Evolutionary conservation across 768 basidiomycete genomes (phyloP).

Genomic region (Phanerochaete sordida): DNA sequence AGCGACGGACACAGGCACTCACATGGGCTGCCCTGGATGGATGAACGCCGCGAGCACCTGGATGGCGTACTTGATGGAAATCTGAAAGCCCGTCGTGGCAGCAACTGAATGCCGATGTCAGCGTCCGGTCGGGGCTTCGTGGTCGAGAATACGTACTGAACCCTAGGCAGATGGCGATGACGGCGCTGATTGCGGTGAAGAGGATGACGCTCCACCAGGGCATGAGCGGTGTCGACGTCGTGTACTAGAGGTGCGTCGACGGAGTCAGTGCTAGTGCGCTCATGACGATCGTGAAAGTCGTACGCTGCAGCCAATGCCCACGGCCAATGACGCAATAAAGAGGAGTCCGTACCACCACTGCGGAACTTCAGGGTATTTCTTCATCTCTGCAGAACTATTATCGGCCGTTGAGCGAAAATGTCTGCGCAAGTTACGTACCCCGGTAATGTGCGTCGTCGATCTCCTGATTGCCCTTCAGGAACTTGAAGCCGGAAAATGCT

Average conservation of each 20-base stretch:
- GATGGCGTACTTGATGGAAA: conserved; percentile 47
- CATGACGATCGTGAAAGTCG: no score
- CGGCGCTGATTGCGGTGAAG: conserved; percentile 41
- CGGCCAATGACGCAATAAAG: conserved; percentile 41
- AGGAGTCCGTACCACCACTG: conserved; percentile 47
- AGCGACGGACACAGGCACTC: conserved; percentile 10
- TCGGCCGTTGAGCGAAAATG: neutral
- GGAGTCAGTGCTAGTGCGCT: no score
- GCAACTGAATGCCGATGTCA: conserved; percentile 23
- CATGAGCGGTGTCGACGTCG: conserved; percentile 39
- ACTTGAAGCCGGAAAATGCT: conserved; percentile 42
- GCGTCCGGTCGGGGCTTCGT: conserved; percentile 3
- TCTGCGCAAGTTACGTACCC: conserved; percentile 23
- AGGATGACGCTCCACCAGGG: conserved; percentile 53
- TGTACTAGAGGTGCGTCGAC: conserved; percentile 22
- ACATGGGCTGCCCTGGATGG: conserved; percentile 46
- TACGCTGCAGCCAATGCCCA: conserved; percentile 45
- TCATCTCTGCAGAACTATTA: conserved; percentile 35
- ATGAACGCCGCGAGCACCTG: conserved; percentile 50
- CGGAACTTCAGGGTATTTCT: conserved; percentile 50
- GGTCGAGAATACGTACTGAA: conserved; percentile 30
- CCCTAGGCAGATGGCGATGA: conserved; percentile 31
- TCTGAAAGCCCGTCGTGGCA: conserved; percentile 39
- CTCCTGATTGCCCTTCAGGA: conserved; percentile 35
- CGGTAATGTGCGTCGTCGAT: conserved; percentile 50